Evolutionary conservation across 176 grass and related monocot species (phyloP).

Genomic region (Guadua angustifolia): DNA sequence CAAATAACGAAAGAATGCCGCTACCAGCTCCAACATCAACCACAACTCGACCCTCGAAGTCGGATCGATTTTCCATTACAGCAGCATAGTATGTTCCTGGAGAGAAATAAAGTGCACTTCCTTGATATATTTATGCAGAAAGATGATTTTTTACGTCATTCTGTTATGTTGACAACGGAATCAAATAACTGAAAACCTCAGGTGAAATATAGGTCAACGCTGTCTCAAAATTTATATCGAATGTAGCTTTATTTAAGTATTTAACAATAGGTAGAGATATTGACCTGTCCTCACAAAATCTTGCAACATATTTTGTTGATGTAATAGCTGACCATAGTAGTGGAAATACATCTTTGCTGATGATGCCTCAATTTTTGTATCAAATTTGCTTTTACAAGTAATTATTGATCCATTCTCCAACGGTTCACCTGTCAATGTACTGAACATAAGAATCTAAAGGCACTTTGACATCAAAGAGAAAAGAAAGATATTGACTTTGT

Average conservation of each 20-base stretch:
- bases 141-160: constrained; percentile 22
- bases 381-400: constrained; percentile 83
- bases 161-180: background rate
- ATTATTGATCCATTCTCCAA: constrained; percentile 84
- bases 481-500: constrained; percentile 5
- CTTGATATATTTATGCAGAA: constrained; percentile 32
- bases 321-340: constrained; percentile 94
- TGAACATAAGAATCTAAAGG: constrained; percentile 15
- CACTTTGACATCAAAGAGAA: background rate
- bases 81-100: constrained; percentile 99
- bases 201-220: background rate
- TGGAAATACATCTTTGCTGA: constrained; percentile 99
- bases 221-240: background rate
- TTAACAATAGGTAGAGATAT: constrained; percentile 31
- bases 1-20: constrained; percentile 99
- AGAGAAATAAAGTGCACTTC: constrained; percentile 12
- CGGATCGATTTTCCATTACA: constrained; percentile 86
- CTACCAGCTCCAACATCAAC: constrained; percentile 99
- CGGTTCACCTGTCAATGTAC: constrained; percentile 54
- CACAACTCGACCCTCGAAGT: constrained; percentile 89
- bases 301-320: constrained; percentile 99
- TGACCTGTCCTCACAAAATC: constrained; percentile 99
- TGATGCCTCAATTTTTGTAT: constrained; percentile 95
- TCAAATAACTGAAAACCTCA: constrained; percentile 24
- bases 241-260: background rate